phyloP scores from a whole-genome alignment of 441 rosid genomes.

The Adansonia gregorii region DNA sequence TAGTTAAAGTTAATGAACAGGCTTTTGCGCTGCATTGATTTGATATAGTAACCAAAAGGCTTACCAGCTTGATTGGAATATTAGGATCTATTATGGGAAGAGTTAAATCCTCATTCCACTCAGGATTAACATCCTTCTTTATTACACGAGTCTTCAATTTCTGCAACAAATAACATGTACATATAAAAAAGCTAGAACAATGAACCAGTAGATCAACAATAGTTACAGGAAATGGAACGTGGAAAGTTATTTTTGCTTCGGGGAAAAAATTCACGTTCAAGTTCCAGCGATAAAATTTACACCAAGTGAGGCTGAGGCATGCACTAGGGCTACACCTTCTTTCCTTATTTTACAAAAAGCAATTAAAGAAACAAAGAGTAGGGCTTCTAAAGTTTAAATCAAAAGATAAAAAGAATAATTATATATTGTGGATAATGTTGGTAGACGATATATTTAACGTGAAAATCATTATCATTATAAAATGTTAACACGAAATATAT shows the following conservation, averaged over 20 bases:
- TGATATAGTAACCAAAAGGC: background rate
- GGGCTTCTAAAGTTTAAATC: too few species aligned
- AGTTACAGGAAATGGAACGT: background rate
- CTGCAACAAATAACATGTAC: conserved; percentile 42
- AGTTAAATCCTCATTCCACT: conserved; percentile 88
- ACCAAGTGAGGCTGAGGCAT: background rate
- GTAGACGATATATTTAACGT: too few species aligned
- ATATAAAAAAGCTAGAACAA: background rate
- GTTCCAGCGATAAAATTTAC: background rate
- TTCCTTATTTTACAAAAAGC: background rate
- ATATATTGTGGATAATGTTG: background rate
- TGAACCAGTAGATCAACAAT: background rate
- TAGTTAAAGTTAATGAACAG: background rate
- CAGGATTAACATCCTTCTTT: conserved; percentile 74
- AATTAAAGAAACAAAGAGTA: background rate
- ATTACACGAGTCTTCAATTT: conserved; percentile 80
- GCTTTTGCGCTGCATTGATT: background rate
- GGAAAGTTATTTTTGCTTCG: background rate
- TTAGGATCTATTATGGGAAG: conserved; percentile 68
- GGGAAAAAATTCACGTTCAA: background rate
- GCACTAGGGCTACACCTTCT: background rate
- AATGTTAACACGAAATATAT: too few species aligned
- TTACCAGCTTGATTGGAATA: conserved; percentile 61
- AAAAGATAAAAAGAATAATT: background rate
- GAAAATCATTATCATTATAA: too few species aligned